Evolutionary conservation across 176 grass and related monocot genomes (phyloP), one percentile per base, ranked within the genome.

Genomic region (Oryza meridionalis): DNA sequence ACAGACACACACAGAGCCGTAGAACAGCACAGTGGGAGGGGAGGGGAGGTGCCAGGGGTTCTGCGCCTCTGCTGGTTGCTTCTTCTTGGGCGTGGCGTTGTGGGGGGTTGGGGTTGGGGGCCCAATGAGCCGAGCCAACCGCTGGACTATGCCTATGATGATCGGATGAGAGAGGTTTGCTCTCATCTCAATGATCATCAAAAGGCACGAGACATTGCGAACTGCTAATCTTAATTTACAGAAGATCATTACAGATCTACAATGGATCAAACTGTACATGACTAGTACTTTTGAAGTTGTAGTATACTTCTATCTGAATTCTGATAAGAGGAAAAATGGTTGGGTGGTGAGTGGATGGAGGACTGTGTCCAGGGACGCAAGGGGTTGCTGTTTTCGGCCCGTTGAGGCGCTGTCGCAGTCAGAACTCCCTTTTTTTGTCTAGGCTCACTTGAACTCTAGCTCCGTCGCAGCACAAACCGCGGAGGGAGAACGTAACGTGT

Each of bases 401-500:
- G 84, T 75, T 55, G 77, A 65, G 40, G 58, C 9, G 49, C 65
- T 62, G 83, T 85, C 65, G 33, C 11, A 1, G 19, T 25, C 78
- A 19, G 37, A 16, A 32, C 16, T 11, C 38, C 9, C 25, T 19
- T 37, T 35, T 35, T 42, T 37, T 35, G 44, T 75, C 70, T 42
- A 53, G 61, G n/a, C 62, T 77, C 65, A 15, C 65, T 26, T 21
- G 13, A 63, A 71, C 21, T 27, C 68, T 64, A 86, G 40, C 69
- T 11, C 51, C 16, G 51, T 24, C 9, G 58, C 67, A 40, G 80
- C 67, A n/a, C 38, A 14, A 22, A 31, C 62, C 5, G 21, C 62
- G 43, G 19, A 4, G 55, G 63, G 26, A 4, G 58, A 75, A 17
- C 13, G 58, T 62, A 24, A 75, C 42, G 58, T 40, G 38, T 40